Conservation (phyloP, 208 protist species). For the Leishmania guyanensis region DNA sequence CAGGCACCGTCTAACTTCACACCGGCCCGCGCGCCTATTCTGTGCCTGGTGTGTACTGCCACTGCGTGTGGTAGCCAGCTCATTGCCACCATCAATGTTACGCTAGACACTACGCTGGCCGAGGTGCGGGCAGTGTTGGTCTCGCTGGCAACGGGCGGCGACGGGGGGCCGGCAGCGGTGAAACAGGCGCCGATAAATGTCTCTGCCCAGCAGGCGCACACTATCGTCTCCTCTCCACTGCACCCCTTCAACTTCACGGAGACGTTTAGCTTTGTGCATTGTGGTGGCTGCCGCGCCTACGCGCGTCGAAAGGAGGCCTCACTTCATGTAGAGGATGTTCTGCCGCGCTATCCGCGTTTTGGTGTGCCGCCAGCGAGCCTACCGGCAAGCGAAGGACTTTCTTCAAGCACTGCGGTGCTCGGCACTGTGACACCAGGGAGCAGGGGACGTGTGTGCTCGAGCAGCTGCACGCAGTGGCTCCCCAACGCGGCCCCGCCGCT, state of each 20-base stretch:
- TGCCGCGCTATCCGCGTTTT: constrained; percentile 62
- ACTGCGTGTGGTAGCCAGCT: constrained; percentile 57
- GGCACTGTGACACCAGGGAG: neutral
- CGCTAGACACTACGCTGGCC: constrained; percentile 45
- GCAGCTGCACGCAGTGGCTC: constrained; percentile 37
- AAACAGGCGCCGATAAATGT: constrained; percentile 54
- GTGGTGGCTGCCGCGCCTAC: constrained; percentile 44
- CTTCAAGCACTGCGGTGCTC: neutral
- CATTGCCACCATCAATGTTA: constrained; percentile 67
- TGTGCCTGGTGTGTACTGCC: constrained; percentile 74
- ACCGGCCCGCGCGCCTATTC: constrained; percentile 38
- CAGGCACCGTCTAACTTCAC: constrained; percentile 28
- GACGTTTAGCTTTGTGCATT: constrained; percentile 67
- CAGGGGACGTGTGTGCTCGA: constrained; percentile 10
- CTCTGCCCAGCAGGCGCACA: constrained; percentile 29
- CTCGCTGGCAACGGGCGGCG: constrained; percentile 41
- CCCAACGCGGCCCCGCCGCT: constrained; percentile 14
- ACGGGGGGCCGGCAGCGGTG: constrained; percentile 36
- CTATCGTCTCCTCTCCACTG: constrained; percentile 49
- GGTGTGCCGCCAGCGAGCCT: constrained; percentile 30
- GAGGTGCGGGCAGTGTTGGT: constrained; percentile 60
- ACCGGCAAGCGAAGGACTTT: neutral
- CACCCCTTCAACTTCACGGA: constrained; percentile 82
- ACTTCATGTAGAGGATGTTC: constrained; percentile 41
- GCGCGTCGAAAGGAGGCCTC: constrained; percentile 27